Base-by-base conservation (phyloP, 768 basidiomycete genomes). In the Pleurotus citrinopileatus region DNA sequence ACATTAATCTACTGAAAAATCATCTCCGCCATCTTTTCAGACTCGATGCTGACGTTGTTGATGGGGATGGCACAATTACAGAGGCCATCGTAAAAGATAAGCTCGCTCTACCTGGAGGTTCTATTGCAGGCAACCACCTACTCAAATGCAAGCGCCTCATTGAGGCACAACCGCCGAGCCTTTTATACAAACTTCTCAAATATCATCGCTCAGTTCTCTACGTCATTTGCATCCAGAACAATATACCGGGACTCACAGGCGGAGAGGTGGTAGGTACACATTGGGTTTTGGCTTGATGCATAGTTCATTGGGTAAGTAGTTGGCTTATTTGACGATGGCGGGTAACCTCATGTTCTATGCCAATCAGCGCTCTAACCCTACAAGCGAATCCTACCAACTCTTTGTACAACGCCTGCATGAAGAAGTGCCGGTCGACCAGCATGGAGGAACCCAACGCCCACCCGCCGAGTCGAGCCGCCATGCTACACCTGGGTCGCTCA, bases 1-100 rank as follows among this genome's bases (percentile, higher is more conserved):
- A 70, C 34, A 65, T 76, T 1, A 70, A 72, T 4, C 42, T 66
- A 1, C 52, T 72, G 3, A 58, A 64, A 19, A 61, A 67, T 19
- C 74, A 77, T 47, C 68, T 64, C 40, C 61, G 64, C 3, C 45
- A 57, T 1, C 37, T 70, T 1, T 65, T 61, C 46, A 50, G 55
- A 3, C 62, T 68, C 20, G 61, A 68, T 46, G 28, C 63, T 17
- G 55, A 42, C 6, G 20, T 23, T n/a, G 4, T 20, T 2, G 47
- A 29, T 7, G 47, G 47, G 10, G 48, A 52, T 34, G 54, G 46
- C 25, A 13, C 28, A 13, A 36, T 46, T 36, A 26, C 29, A n/a
- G n/a, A n/a, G n/a, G 45, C n/a, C 32, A 9, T 36, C 22, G 38
- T n/a, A 12, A 25, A 5, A 42, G 34, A 48, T 23, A 47, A 47